Base-by-base conservation (phyloP, 352 stramenopile genomes). In the Pythium phragmiticola region DNA sequence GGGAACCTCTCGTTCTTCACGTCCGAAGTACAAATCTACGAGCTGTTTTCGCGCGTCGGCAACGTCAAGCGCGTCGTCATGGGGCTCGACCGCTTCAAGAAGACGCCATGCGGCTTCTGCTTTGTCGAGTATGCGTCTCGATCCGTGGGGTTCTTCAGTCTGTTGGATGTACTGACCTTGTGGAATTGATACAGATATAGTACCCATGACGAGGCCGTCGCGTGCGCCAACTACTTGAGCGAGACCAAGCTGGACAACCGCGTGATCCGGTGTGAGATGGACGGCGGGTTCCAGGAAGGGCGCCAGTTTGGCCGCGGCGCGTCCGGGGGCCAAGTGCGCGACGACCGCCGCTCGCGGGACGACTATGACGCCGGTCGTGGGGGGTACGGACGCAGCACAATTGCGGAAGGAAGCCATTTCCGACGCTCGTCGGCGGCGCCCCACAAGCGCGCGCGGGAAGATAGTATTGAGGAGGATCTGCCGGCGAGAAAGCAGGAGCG, bases 1-100 rank as follows among this genome's bases (percentile, higher is more conserved):
- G 97, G 97, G 48, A 99, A 99, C 72, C 71, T 99, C 47, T 95
- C 90, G 45, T 99, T 99, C 76, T 98, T 97, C 63, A 99, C 96
- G 21, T 95, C 90, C 19, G 92, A 98, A 62, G 75, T 84, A 37
- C 95, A 99, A 73, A 95, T 99, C 60, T 93, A 92, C 70, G 89
- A 97, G 69, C 83, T 98, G 50, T 99, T 99, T 73, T 90, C 82
- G 57, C 83, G 84, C 66, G 85, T 98, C 45, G 97, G 97, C 48
- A 86, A 85, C 19, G 92, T 99, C 30, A 78, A 87, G 56, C 75
- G 84, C 57, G 87, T 99, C 9, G 96, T 98, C 54, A 97, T 99
- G 89, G 97, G 97, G 23, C 80, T 99, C 13, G 92, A 99, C 80
- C 78, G 92, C 55, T 88, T 96, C 63, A 97, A 96, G 59, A 98